A percentile compares a stretch with the other conserved stretches of the same genome.
Conservation (phyloP, 345 rosid species). For the Combretum micranthum region DNA sequence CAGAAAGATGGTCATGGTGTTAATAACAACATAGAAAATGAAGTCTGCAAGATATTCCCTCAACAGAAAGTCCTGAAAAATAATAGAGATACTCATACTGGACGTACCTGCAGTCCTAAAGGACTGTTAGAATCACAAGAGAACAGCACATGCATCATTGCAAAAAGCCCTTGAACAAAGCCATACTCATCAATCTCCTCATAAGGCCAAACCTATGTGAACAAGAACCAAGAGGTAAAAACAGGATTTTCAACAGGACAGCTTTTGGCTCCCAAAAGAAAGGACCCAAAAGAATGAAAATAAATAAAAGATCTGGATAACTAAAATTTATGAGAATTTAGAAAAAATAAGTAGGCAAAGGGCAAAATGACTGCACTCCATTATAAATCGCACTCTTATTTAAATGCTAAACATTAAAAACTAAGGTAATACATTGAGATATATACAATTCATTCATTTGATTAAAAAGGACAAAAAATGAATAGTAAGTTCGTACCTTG, state of each 20-base stretch:
- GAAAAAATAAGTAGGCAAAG: too few species aligned
- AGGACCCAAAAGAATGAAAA: too few species aligned
- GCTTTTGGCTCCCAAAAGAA: background rate
- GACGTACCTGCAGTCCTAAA: constrained; percentile 25
- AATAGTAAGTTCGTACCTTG: constrained; percentile 45
- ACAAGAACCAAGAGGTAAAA: background rate
- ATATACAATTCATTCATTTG: background rate
- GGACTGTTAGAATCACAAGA: constrained; percentile 29
- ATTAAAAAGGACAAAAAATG: background rate
- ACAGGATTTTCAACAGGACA: background rate
- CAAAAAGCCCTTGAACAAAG: constrained; percentile 82
- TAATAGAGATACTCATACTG: constrained; percentile 35
- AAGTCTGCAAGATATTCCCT: background rate
- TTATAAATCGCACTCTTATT: too few species aligned
- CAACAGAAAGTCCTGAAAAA: background rate
- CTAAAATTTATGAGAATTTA: too few species aligned
- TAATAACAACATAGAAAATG: background rate
- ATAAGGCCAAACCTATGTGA: constrained; percentile 79
- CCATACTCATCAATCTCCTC: constrained; percentile 82
- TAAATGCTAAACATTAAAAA: too few species aligned
- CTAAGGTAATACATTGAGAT: too few species aligned
- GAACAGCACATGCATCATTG: constrained; percentile 68
- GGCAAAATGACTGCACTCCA: too few species aligned
- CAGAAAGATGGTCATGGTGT: constrained; percentile 9
- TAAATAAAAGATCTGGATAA: too few species aligned